Conservation (phyloP, 2,329 filamentous ascomycete species). For the Aschersonia sp. region DNA sequence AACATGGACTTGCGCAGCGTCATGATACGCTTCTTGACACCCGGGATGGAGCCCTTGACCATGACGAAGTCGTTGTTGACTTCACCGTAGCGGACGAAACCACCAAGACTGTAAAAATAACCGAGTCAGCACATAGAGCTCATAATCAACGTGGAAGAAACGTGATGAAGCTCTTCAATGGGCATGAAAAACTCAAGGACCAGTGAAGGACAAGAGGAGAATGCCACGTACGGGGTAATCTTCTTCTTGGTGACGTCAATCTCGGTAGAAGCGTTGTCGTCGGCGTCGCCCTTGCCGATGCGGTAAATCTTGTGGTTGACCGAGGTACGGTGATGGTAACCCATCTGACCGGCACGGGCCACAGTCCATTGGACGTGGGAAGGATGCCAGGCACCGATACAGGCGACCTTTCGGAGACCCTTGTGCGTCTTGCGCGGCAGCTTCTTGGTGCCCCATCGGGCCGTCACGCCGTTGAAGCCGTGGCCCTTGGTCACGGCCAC, state of each 20-base stretch:
- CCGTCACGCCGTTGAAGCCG: slow-evolving; percentile 93
- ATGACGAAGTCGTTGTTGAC: slow-evolving; percentile 99
- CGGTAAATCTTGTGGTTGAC: slow-evolving; percentile 99
- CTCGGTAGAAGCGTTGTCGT: slow-evolving; percentile 86
- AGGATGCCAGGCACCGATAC: slow-evolving; percentile 99
- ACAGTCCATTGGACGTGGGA: slow-evolving; percentile 99
- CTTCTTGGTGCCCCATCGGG: slow-evolving; percentile 99
- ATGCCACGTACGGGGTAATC: slow-evolving; percentile 84
- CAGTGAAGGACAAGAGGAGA: background rate
- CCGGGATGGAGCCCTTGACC: slow-evolving; percentile 93
- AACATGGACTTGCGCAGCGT: slow-evolving; percentile 99
- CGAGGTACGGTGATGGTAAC: slow-evolving; percentile 99
- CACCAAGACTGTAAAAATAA: slow-evolving; percentile 59
- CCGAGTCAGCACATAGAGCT: background rate
- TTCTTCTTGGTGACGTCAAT: slow-evolving; percentile 97
- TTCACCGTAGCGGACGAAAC: slow-evolving; percentile 98
- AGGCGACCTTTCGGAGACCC: slow-evolving; percentile 99
- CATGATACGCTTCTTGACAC: slow-evolving; percentile 99
- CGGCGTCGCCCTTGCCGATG: slow-evolving; percentile 82
- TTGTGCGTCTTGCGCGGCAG: slow-evolving; percentile 99
- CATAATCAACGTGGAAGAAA: no score
- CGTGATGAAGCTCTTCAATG: slow-evolving; percentile 10
- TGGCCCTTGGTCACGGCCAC: slow-evolving; percentile 99
- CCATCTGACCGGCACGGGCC: slow-evolving; percentile 97
- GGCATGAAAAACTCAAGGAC: slow-evolving; percentile 9